A percentile compares a stretch with the other conserved stretches of the same genome.
Conservation (phyloP, 1,284 basidiomycete species). For the Cryptococcus floricola region DNA sequence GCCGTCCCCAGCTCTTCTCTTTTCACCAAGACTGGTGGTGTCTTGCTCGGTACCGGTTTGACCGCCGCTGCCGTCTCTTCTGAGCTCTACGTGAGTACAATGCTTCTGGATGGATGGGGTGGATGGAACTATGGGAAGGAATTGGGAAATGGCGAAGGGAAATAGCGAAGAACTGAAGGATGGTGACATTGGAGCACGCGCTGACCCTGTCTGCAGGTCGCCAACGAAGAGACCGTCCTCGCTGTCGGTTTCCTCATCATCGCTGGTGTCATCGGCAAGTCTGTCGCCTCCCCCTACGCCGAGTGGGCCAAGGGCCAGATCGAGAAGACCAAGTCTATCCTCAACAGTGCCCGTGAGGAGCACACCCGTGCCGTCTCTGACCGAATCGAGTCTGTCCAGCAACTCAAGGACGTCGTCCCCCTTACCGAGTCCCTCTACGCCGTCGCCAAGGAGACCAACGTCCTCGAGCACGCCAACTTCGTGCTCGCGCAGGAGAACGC, state of each 20-base stretch:
- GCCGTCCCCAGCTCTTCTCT: constrained; percentile 86
- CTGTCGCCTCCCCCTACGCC: constrained; percentile 77
- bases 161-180: neutral
- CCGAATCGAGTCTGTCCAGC: constrained; percentile 83
- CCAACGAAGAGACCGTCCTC: constrained; percentile 90
- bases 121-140: neutral
- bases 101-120: neutral
- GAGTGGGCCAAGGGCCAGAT: constrained; percentile 90
- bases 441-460: constrained; percentile 93
- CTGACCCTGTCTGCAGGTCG: constrained; percentile 50
- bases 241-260: constrained; percentile 80
- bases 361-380: constrained; percentile 92
- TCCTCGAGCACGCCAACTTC: constrained; percentile 86
- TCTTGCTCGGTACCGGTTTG: constrained; percentile 85
- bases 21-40: constrained; percentile 89
- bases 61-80: constrained; percentile 91
- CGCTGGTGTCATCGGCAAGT: constrained; percentile 76
- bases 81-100: constrained; percentile 75
- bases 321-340: constrained; percentile 72
- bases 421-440: constrained; percentile 87
- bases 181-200: neutral
- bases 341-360: constrained; percentile 76
- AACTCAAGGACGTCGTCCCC: constrained; percentile 91
- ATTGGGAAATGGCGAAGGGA: neutral
- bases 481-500: constrained; percentile 84